Evolutionary conservation across 768 basidiomycete genomes (phyloP).

Genomic region (Phlegmacium glaucopus): DNA sequence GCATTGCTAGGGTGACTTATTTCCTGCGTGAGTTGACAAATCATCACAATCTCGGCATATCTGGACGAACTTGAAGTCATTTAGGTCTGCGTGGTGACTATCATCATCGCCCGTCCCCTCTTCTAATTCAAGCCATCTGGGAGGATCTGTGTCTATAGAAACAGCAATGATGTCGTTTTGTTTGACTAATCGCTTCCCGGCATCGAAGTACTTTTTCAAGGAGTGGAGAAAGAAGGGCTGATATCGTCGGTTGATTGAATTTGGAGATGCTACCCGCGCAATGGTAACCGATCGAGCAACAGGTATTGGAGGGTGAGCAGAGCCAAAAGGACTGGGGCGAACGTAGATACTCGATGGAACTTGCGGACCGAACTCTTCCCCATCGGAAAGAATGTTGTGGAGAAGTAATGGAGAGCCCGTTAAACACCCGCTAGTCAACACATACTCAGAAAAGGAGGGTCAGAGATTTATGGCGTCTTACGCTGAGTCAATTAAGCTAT

Average conservation of each 20-base stretch:
- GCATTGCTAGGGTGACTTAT: conserved; percentile 15
- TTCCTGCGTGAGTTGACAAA: neutral
- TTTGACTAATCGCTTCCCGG: conserved; percentile 55
- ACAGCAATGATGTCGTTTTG: conserved; percentile 73
- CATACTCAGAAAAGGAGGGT: neutral
- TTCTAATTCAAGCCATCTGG: conserved; percentile 9
- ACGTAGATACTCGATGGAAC: conserved; percentile 30
- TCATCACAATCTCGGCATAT: conserved; percentile 1
- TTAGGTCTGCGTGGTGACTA: no score
- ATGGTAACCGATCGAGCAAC: conserved; percentile 67
- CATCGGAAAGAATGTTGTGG: conserved; percentile 43
- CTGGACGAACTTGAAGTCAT: neutral
- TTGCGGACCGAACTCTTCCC: conserved; percentile 16
- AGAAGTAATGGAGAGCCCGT: conserved; percentile 49
- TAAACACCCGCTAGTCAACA: conserved; percentile 33
- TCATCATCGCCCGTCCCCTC: no score
- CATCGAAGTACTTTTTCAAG: conserved; percentile 61
- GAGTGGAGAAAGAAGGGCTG: conserved; percentile 59
- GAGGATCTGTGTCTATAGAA: conserved; percentile 51
- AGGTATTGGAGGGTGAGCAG: conserved; percentile 57
- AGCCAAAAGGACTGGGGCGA: conserved; percentile 58
- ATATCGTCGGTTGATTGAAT: conserved; percentile 61
- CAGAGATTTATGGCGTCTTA: conserved; percentile 20
- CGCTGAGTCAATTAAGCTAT: conserved; percentile 35
- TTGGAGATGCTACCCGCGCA: conserved; percentile 76